Conservation (phyloP, 129 eudicot species). For the Lonicera japonica region DNA sequence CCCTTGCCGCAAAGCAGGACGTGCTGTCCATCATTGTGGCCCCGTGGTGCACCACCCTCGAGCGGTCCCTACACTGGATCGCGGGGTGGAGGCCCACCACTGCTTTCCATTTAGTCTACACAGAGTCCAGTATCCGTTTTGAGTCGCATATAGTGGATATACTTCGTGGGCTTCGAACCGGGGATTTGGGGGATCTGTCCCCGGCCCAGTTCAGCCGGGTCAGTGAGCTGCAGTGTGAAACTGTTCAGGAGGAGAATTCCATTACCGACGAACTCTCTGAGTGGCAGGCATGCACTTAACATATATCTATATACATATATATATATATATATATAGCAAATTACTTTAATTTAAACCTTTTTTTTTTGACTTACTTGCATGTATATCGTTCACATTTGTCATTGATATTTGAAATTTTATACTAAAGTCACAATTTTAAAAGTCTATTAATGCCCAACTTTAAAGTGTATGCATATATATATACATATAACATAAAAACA, state of each 20-base stretch:
- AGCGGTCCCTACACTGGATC: conserved; percentile 68
- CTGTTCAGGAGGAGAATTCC: conserved; percentile 59
- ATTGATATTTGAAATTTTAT: no score
- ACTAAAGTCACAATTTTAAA: no score
- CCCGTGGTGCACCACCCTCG: conserved; percentile 64
- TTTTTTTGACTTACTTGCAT: no score
- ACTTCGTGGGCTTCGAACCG: conserved; percentile 50
- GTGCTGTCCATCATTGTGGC: conserved; percentile 43
- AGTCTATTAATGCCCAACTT: no score
- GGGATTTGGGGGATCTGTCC: conserved; percentile 67
- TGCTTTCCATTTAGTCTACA: conserved; percentile 65
- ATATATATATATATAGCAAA: no score
- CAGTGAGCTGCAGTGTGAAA: conserved; percentile 70
- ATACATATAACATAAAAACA: no score
- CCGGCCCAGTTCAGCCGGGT: conserved; percentile 61
- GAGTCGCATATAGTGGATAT: conserved; percentile 57
- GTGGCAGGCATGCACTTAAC: conserved; percentile 80
- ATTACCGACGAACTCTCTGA: conserved; percentile 50
- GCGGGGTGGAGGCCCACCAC: conserved; percentile 95
- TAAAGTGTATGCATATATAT: no score
- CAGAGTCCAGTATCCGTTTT: conserved; percentile 53
- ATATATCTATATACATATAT: no score
- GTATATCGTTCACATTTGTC: no score
- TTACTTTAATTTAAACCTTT: no score
- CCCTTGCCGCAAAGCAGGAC: conserved; percentile 39